Base-by-base conservation (phyloP, 2,329 filamentous ascomycete species). In the Hymenoscyphus fraxineus region DNA sequence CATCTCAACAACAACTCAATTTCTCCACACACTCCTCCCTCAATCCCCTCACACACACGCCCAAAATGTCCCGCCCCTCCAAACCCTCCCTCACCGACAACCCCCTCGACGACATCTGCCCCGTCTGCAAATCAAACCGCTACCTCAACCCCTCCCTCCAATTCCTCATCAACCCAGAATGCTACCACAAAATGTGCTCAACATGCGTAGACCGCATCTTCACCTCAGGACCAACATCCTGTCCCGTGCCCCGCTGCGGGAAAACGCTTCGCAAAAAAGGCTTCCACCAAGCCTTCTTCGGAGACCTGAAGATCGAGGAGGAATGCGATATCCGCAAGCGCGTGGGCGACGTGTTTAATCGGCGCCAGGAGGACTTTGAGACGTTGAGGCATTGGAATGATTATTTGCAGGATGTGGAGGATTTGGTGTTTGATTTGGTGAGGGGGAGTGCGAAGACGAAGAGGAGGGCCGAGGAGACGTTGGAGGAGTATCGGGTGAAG, bases 161-260 rank as follows among this genome's bases (percentile, higher is more conserved):
- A 69, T 98, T 99, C 80, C 90, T 95, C 72, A 93, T 99, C 80
- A 97, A 98, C 77, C 92, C 94, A 9, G 93, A 96, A 82, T 99
- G 95, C 85, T 99, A 99, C 82, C 95, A 99, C 82, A 92, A 92
- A 71, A 98, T 99, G 92, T 99, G 95, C 82, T 90, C 92, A 77
- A 93, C 91, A 64, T 99, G 95, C 80, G 93, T 98, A 54, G 91
- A 94, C 78, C 90, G 94, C 63, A 91, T 98, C 72, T 99, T 98
- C 83, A 90, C 90, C 41, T 88, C 92, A 63, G 95, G 95, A 0
- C 95, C 95, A 0, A 92, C 93, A 63, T 91, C 93, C 67, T 99
- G 96, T 75, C 95, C 95, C 0, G 92, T 97, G 65, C 91, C 92
- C 0, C 91, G 90, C 51, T 99, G 95, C 79, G 86, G 88, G 75